Conservation (phyloP, 257 asterid species). For the Parsonsia alboflavescens region DNA sequence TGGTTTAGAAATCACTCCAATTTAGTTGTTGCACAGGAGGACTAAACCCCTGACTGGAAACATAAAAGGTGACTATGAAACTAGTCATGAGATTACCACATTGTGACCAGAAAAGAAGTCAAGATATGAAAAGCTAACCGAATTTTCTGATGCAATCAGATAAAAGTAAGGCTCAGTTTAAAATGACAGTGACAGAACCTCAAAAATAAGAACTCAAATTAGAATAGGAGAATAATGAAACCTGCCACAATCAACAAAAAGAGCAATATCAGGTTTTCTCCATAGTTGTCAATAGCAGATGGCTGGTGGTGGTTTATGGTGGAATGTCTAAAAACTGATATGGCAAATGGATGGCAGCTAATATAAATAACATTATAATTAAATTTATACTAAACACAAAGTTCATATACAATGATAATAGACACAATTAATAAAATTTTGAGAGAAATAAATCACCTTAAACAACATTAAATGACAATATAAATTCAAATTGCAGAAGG, state of each 20-base stretch:
- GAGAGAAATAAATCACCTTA: too few relatives aligned
- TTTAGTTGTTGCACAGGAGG: not conserved
- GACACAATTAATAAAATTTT: too few relatives aligned
- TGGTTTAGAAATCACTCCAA: not conserved
- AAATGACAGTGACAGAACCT: not conserved
- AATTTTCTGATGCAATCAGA: not conserved
- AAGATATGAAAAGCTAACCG: not conserved
- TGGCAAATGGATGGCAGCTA: too few relatives aligned
- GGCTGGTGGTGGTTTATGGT: too few relatives aligned
- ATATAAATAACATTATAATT: too few relatives aligned
- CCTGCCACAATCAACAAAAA: not conserved
- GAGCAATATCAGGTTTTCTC: not conserved
- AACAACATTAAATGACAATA: too few relatives aligned
- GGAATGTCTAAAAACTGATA: too few relatives aligned
- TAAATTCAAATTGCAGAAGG: too few relatives aligned
- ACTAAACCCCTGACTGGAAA: not conserved
- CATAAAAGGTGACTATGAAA: not conserved
- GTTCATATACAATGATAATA: too few relatives aligned
- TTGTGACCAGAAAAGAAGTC: not conserved
- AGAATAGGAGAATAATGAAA: not conserved
- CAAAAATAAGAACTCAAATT: not conserved
- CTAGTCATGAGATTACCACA: not conserved
- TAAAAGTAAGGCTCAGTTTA: not conserved
- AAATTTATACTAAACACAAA: too few relatives aligned
- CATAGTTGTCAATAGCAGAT: not conserved